Conservation (phyloP, 208 protist genomes). For the Trypanosoma cruzi region DNA sequence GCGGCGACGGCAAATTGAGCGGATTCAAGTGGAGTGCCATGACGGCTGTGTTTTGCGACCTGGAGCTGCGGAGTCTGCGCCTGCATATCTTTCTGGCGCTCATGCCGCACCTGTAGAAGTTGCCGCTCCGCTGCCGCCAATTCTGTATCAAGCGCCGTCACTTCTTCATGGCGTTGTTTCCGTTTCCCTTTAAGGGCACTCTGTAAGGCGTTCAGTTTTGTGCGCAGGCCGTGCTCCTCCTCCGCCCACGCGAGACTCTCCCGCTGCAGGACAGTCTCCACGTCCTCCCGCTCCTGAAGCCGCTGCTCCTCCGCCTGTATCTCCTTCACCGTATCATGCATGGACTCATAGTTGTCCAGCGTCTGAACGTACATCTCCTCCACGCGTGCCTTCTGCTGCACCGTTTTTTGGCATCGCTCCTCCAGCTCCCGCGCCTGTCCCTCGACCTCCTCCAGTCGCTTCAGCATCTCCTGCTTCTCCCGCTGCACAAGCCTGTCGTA, state of each 20-base stretch:
- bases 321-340: constrained; percentile 74
- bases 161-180: constrained; percentile 53
- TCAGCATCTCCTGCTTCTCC: constrained; percentile 70
- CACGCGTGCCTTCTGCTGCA: constrained; percentile 55
- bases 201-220: constrained; percentile 55
- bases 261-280: constrained; percentile 60
- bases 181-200: constrained; percentile 44
- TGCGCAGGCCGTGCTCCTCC: constrained; percentile 76
- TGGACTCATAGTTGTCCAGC: constrained; percentile 81
- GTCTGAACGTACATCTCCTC: constrained; percentile 78
- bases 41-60: background rate
- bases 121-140: constrained; percentile 47
- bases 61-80: constrained; percentile 17
- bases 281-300: constrained; percentile 61
- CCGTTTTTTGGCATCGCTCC: constrained; percentile 49
- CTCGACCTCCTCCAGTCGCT: constrained; percentile 69
- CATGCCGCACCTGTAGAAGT: constrained; percentile 45
- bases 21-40: constrained; percentile 1
- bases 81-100: constrained; percentile 44
- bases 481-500: constrained; percentile 49
- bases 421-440: constrained; percentile 56
- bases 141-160: constrained; percentile 58
- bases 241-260: constrained; percentile 81
- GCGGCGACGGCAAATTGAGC: constrained; percentile 1
- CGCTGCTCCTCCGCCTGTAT: constrained; percentile 78